A percentile compares a stretch with the other conserved stretches of the same genome.
phyloP scores from a whole-genome alignment of 768 basidiomycete genomes.

The Kwoniella dejecticola region DNA sequence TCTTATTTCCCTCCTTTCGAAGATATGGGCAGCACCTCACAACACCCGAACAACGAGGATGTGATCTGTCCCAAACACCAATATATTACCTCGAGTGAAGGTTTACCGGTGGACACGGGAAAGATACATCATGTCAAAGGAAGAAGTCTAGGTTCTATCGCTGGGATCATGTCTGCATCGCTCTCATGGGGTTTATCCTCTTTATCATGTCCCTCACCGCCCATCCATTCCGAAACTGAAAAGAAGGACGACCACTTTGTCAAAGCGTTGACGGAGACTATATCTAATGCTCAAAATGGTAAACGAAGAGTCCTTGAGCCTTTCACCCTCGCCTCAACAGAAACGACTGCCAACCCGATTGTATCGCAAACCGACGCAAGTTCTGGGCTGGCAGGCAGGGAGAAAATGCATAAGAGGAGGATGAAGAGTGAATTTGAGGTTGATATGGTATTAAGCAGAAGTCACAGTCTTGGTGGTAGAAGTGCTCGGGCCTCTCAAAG shows the following conservation, averaged over 20 bases:
- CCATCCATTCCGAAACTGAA: background rate
- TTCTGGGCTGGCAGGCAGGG: no score
- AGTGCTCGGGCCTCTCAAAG: background rate
- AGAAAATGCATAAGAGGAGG: conserved; percentile 24
- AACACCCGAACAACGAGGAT: background rate
- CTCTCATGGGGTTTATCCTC: conserved; percentile 18
- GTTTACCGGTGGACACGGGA: background rate
- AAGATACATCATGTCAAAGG: conserved; percentile 26
- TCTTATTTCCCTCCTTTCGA: conserved; percentile 49
- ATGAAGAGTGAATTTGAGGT: conserved; percentile 37
- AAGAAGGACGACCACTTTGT: conserved; percentile 22
- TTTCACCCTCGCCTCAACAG: conserved; percentile 14
- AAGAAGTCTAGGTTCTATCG: conserved; percentile 33
- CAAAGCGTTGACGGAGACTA: conserved; percentile 26
- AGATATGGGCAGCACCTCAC: conserved; percentile 24
- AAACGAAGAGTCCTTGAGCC: conserved; percentile 37
- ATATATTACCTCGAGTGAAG: background rate
- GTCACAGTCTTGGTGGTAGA: background rate
- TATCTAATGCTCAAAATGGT: conserved; percentile 12
- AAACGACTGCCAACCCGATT: no score
- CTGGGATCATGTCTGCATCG: conserved; percentile 33
- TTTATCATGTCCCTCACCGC: background rate
- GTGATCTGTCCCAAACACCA: no score
- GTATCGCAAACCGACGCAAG: no score
- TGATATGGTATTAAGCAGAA: conserved; percentile 19